Percentiles rank a stretch among this genome's conserved stretches.
These are phyloP conservation scores for Crithidia sp. DNA, from an alignment of 208 protist genomes.

Conservation along the genomic window DNA sequence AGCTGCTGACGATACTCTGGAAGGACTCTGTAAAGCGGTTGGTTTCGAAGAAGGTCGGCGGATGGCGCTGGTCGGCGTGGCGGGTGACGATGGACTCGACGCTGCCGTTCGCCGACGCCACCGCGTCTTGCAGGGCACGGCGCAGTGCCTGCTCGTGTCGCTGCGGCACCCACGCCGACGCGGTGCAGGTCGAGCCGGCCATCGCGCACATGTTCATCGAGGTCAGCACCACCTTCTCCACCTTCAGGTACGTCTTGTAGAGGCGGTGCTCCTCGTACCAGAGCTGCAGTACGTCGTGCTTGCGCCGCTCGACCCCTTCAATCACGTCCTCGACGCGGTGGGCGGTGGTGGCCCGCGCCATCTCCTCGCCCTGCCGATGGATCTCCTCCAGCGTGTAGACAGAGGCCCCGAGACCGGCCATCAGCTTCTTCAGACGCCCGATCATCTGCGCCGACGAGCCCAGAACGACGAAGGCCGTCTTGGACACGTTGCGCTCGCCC, in stretches of 20 bases:
- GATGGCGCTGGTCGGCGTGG: constrained; percentile 71
- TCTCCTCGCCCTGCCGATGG: constrained; percentile 11
- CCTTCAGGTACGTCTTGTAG: constrained; percentile 49
- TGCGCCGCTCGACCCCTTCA: constrained; percentile 36
- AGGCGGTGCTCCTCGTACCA: constrained; percentile 56
- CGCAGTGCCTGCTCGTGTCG: constrained; percentile 59
- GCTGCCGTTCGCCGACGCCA: constrained; percentile 52
- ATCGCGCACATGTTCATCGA: constrained; percentile 95
- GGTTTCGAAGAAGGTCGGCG: constrained; percentile 97
- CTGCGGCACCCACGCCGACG: constrained; percentile 91
- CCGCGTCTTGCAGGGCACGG: constrained; percentile 53
- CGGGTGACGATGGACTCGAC: constrained; percentile 90
- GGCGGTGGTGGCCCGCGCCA: constrained; percentile 8
- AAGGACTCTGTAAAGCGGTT: constrained; percentile 96
- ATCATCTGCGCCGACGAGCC: constrained; percentile 92
- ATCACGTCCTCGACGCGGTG: constrained; percentile 31
- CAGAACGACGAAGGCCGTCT: constrained; percentile 97
- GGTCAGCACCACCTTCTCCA: constrained; percentile 55
- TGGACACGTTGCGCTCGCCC: constrained; percentile 79
- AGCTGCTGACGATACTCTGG: constrained; percentile 98
- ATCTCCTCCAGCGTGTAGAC: constrained; percentile 79
- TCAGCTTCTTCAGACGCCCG: constrained; percentile 95
- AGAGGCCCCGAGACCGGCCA: constrained; percentile 93
- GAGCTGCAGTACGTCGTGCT: constrained; percentile 41
- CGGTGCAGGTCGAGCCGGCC: constrained; percentile 87